Conservation (phyloP, 495 filamentous ascomycete genomes). For the Amorphotheca resinae region DNA sequence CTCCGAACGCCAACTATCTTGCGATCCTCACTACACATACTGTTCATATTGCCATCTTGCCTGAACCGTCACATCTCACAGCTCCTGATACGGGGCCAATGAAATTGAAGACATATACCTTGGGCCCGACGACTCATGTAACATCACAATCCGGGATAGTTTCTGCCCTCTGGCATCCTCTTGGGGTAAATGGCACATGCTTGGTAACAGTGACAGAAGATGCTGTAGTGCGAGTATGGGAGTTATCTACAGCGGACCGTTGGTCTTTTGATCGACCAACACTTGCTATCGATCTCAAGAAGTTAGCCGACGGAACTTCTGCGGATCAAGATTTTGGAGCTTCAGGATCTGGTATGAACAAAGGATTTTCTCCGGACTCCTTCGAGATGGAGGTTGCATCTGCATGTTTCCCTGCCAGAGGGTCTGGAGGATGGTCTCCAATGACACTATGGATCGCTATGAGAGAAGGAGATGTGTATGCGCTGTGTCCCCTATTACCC, state of each 20-base stretch:
- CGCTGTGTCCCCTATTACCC: constrained; percentile 77
- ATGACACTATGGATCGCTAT: constrained; percentile 92
- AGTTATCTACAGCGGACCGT: constrained; percentile 62
- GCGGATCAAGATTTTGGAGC: constrained; percentile 65
- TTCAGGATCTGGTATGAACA: constrained; percentile 54
- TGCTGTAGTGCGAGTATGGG: constrained; percentile 78
- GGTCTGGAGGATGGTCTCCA: constrained; percentile 71
- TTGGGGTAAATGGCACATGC: constrained; percentile 57
- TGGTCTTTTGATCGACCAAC: constrained; percentile 77
- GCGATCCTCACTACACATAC: constrained; percentile 77
- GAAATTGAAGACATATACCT: constrained; percentile 67
- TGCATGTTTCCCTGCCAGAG: constrained; percentile 66
- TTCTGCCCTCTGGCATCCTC: constrained; percentile 76
- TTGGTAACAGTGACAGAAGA: constrained; percentile 78
- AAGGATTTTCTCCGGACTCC: constrained; percentile 70
- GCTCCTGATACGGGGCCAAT: constrained; percentile 49
- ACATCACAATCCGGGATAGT: constrained; percentile 64
- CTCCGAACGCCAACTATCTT: constrained; percentile 63
- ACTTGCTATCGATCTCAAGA: constrained; percentile 68
- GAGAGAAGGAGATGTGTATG: constrained; percentile 77
- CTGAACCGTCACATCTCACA: constrained; percentile 60
- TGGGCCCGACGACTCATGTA: constrained; percentile 82
- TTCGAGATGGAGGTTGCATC: constrained; percentile 82
- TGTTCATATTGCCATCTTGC: constrained; percentile 66
- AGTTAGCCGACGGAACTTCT: constrained; percentile 65